phyloP scores from a whole-genome alignment of 2,329 filamentous ascomycete genomes.

The Xylariaceae sp. region DNA sequence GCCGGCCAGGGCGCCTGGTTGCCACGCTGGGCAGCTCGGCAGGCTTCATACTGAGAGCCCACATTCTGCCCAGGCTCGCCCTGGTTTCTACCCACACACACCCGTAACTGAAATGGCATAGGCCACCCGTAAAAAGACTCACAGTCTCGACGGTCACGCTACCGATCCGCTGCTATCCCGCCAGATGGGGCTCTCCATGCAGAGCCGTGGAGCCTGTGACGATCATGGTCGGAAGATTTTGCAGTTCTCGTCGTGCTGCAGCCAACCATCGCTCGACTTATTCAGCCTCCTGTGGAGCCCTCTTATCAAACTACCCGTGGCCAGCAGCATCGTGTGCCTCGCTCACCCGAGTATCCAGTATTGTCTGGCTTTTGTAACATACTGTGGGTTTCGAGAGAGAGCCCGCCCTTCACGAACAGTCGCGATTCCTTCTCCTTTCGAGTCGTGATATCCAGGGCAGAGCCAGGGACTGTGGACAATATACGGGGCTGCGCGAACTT shows the following conservation, averaged over 20 bases:
- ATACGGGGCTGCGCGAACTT: constrained; percentile 6
- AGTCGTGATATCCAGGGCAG: constrained; percentile 3
- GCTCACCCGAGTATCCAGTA: too few species aligned
- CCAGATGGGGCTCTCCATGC: constrained; percentile 1
- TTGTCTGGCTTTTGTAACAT: neutral
- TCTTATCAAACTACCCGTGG: constrained; percentile 6
- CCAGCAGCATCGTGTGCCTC: too few species aligned
- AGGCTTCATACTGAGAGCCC: too few species aligned
- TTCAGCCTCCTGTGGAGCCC: constrained; percentile 16
- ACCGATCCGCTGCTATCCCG: constrained; percentile 12
- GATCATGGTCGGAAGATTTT: constrained; percentile 12
- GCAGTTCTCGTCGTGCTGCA: constrained; percentile 6
- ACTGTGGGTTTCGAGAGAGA: neutral
- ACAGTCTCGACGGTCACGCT: constrained; percentile 1
- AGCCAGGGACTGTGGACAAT: constrained; percentile 9
- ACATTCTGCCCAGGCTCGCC: too few species aligned
- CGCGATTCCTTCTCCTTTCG: neutral
- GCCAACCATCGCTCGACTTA: constrained; percentile 2
- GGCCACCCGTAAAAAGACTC: too few species aligned
- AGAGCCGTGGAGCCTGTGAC: constrained; percentile 12
- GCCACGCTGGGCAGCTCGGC: too few species aligned
- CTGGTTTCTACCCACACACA: too few species aligned
- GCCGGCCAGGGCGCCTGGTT: too few species aligned
- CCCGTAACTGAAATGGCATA: too few species aligned
- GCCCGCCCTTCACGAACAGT: too few species aligned